Evolutionary conservation across 2,329 filamentous ascomycete species (phyloP).

Genomic region (Penicillium brevicompactum): DNA sequence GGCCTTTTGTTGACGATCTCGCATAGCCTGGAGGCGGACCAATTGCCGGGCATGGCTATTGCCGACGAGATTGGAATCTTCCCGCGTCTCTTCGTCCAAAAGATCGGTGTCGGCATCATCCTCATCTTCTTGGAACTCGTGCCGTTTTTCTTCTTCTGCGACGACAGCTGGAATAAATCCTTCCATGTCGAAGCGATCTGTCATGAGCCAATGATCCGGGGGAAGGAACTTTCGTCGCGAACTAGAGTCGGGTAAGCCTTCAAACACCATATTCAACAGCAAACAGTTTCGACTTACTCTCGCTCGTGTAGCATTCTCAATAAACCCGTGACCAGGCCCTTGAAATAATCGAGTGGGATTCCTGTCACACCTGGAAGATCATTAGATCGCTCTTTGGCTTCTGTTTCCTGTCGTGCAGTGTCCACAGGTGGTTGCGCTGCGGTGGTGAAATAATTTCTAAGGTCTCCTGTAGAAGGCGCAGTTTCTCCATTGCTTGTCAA

Average conservation of each 20-base stretch:
- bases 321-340: constrained; percentile 75
- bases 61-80: constrained; percentile 51
- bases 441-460: constrained; percentile 50
- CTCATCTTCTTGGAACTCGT: constrained; percentile 66
- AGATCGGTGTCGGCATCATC: constrained; percentile 57
- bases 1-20: constrained; percentile 65
- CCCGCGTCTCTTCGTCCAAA: constrained; percentile 39
- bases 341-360: constrained; percentile 76
- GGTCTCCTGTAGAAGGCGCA: constrained; percentile 41
- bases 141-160: constrained; percentile 76
- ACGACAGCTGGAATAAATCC: constrained; percentile 86
- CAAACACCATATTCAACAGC: neutral
- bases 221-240: constrained; percentile 84
- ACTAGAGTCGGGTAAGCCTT: constrained; percentile 28
- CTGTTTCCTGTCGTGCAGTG: constrained; percentile 32
- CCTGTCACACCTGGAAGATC: constrained; percentile 66
- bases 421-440: constrained; percentile 23
- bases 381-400: constrained; percentile 43
- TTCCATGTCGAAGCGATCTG: constrained; percentile 80
- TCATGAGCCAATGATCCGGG: constrained; percentile 92
- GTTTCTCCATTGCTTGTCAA: constrained; percentile 50
- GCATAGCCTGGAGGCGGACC: constrained; percentile 63
- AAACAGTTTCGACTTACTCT: constrained; percentile 54
- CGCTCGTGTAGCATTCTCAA: constrained; percentile 89
- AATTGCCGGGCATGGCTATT: constrained; percentile 65